These are phyloP conservation scores for Candida patagonica DNA, from an alignment of 805 yeast species.

Conservation along the genomic window DNA sequence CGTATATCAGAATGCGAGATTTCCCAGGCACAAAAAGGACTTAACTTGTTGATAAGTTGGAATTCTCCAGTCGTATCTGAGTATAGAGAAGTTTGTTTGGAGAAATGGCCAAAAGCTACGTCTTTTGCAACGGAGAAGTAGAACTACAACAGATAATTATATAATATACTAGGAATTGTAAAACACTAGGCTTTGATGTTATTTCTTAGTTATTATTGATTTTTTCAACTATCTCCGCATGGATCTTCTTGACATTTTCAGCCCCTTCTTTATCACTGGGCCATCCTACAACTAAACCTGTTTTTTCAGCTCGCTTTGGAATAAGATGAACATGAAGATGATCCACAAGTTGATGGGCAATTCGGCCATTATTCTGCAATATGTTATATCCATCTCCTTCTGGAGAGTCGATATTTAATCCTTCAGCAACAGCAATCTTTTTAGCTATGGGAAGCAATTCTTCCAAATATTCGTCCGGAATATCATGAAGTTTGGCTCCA, in stretches of 20 bases:
- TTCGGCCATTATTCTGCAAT: constrained; percentile 85
- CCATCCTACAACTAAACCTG: constrained; percentile 90
- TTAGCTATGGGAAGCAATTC: constrained; percentile 86
- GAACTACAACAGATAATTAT: too few species aligned
- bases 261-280: constrained; percentile 79
- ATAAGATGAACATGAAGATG: constrained; percentile 96
- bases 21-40: constrained; percentile 3
- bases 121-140: too few species aligned
- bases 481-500: constrained; percentile 84
- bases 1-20: background rate
- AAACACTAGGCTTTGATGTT: background rate
- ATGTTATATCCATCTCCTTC: constrained; percentile 71
- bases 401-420: constrained; percentile 43
- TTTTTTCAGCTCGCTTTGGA: constrained; percentile 65
- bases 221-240: constrained; percentile 35
- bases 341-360: constrained; percentile 92
- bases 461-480: constrained; percentile 83
- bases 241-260: constrained; percentile 58
- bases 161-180: background rate
- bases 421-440: constrained; percentile 67
- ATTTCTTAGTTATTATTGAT: too few species aligned
- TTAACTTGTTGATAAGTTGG: constrained; percentile 4
- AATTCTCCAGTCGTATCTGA: constrained; percentile 2
- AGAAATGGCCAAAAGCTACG: too few species aligned
- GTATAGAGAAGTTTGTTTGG: constrained; percentile 3